These are phyloP conservation scores for Dictyostelium citrinum DNA, from an alignment of 78 protist genomes.

Conservation along the genomic window DNA sequence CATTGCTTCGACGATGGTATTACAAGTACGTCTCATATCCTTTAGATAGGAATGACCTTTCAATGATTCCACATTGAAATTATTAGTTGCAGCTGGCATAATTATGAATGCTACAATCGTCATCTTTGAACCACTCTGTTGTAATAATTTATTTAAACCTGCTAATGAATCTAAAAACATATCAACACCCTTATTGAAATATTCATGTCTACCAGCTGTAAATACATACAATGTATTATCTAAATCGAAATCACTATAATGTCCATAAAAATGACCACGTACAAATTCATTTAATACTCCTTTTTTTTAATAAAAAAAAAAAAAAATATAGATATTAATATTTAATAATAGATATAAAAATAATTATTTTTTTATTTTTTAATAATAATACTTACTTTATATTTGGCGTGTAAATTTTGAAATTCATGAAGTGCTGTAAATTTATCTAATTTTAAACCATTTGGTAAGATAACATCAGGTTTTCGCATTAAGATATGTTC, in stretches of 20 bases:
- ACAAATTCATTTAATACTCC: slow-evolving; percentile 74
- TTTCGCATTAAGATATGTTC: slow-evolving; percentile 67
- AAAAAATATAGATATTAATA: too few species aligned
- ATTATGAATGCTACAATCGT: slow-evolving; percentile 88
- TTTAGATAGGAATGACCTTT: slow-evolving; percentile 77
- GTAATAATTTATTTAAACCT: slow-evolving; percentile 72
- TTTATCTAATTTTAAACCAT: slow-evolving; percentile 86
- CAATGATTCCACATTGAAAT: slow-evolving; percentile 87
- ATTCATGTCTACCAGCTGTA: slow-evolving; percentile 91
- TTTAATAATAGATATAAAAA: too few species aligned
- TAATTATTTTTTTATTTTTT: not conserved
- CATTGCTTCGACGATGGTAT: slow-evolving; percentile 50
- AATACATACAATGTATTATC: slow-evolving; percentile 92
- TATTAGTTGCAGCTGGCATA: slow-evolving; percentile 80
- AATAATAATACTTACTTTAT: slow-evolving; percentile 51
- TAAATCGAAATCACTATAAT: slow-evolving; percentile 78
- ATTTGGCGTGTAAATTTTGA: slow-evolving; percentile 86
- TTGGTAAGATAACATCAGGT: slow-evolving; percentile 88
- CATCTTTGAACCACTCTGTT: slow-evolving; percentile 41
- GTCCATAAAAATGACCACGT: slow-evolving; percentile 91
- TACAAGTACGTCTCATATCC: slow-evolving; percentile 77
- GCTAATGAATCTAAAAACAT: slow-evolving; percentile 84
- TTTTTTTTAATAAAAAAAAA: not conserved
- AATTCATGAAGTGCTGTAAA: slow-evolving; percentile 89
- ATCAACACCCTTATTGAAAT: slow-evolving; percentile 89